Percentiles rank a stretch among this genome's conserved stretches.
Conservation (phyloP, 1,139 yeast species). For the Hemisphaericaspora subhashii region DNA sequence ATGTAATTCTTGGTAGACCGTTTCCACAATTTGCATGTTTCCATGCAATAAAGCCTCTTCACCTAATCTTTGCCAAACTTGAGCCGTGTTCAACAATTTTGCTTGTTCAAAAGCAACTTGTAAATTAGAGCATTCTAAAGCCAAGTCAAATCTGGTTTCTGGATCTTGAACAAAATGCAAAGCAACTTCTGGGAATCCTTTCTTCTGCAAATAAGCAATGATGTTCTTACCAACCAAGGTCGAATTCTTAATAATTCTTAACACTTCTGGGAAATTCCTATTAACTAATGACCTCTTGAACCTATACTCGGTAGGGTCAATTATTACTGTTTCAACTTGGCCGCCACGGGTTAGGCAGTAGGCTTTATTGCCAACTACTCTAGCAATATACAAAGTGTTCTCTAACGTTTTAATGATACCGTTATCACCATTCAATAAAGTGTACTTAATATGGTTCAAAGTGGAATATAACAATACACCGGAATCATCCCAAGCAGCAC, state of each 20-base stretch:
- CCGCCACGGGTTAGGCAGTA: slow-evolving; percentile 86
- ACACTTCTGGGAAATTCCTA: slow-evolving; percentile 87
- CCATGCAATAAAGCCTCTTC: slow-evolving; percentile 90
- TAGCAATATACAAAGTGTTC: slow-evolving; percentile 82
- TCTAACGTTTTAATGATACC: slow-evolving; percentile 94
- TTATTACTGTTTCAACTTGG: slow-evolving; percentile 70
- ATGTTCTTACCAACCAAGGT: slow-evolving; percentile 96
- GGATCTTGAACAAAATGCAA: slow-evolving; percentile 96
- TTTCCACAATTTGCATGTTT: slow-evolving; percentile 79
- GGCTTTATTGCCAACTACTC: slow-evolving; percentile 68
- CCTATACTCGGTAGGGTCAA: slow-evolving; percentile 96
- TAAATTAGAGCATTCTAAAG: slow-evolving; percentile 89
- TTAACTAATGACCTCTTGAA: slow-evolving; percentile 91
- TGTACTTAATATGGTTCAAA: slow-evolving; percentile 91
- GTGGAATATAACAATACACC: slow-evolving; percentile 93
- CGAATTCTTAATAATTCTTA: slow-evolving; percentile 83
- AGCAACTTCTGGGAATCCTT: slow-evolving; percentile 94
- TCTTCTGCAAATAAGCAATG: slow-evolving; percentile 89
- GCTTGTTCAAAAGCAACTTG: slow-evolving; percentile 90
- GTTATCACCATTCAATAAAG: slow-evolving; percentile 87
- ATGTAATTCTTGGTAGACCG: slow-evolving; percentile 84
- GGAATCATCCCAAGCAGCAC: slow-evolving; percentile 97
- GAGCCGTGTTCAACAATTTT: slow-evolving; percentile 55
- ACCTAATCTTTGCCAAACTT: slow-evolving; percentile 81
- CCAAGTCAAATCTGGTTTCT: slow-evolving; percentile 92